Percentiles rank a stretch among this genome's conserved stretches.
Evolutionary conservation across 2,329 filamentous ascomycete species (phyloP).

Genomic region (Penicillium sp.): DNA sequence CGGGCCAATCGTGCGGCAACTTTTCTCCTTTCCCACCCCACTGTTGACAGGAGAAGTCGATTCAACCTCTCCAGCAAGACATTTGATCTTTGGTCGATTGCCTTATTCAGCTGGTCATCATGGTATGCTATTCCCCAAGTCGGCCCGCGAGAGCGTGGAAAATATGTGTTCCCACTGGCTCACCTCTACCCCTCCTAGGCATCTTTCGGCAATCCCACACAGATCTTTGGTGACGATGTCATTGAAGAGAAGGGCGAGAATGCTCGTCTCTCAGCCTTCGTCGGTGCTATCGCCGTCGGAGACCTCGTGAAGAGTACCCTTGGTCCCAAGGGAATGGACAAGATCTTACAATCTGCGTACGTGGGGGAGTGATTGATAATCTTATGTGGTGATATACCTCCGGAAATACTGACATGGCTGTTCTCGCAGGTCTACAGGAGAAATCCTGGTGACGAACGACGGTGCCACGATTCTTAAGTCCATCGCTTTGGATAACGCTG

Average conservation of each 20-base stretch:
- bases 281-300: conserved; percentile 95
- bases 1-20: conserved; percentile 23
- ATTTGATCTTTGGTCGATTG: conserved; percentile 23
- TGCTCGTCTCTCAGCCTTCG: conserved; percentile 96
- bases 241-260: conserved; percentile 99
- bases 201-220: conserved; percentile 70
- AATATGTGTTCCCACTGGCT: conserved; percentile 3
- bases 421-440: conserved; percentile 72
- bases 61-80: conserved; percentile 19
- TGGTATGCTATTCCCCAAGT: conserved; percentile 24
- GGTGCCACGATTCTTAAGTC: conserved; percentile 97
- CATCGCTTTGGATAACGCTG: conserved; percentile 96
- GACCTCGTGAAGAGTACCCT: conserved; percentile 97
- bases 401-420: conserved; percentile 17
- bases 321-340: conserved; percentile 98
- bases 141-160: neutral
- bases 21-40: conserved; percentile 30
- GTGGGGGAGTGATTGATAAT: conserved; percentile 37
- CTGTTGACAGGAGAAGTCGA: conserved; percentile 26
- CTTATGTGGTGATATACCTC: conserved; percentile 15
- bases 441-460: conserved; percentile 98
- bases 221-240: conserved; percentile 97
- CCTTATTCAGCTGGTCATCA: conserved; percentile 26
- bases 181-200: conserved; percentile 25
- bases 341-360: conserved; percentile 92